Evolutionary conservation across 257 asterid species (phyloP).

Genomic region (Primulina huaijiensis): DNA sequence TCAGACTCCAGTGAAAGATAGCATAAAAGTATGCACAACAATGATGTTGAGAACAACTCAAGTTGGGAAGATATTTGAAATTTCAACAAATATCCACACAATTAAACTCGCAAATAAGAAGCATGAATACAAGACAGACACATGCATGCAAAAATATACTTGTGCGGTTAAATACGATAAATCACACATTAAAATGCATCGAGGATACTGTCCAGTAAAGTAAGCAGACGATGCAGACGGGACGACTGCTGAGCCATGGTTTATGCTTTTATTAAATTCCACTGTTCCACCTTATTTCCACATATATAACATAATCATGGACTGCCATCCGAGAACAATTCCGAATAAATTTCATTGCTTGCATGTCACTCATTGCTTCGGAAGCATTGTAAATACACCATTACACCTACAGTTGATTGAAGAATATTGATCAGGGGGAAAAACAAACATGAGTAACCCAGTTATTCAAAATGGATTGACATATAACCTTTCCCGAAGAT

Average conservation of each 20-base stretch:
- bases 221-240: constrained; percentile 89
- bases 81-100: constrained; percentile 5
- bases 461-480: background rate
- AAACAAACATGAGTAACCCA: background rate
- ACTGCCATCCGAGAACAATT: constrained; percentile 28
- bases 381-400: constrained; percentile 28
- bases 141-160: background rate
- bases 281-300: constrained; percentile 31
- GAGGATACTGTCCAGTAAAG: constrained; percentile 97
- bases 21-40: background rate
- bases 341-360: constrained; percentile 29
- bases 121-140: background rate
- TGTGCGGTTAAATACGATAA: constrained; percentile 11
- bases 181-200: constrained; percentile 1
- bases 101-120: background rate
- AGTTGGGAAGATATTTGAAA: background rate
- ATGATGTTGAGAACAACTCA: background rate
- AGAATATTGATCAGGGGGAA: constrained; percentile 18
- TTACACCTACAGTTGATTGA: constrained; percentile 25
- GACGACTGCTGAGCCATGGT: constrained; percentile 97
- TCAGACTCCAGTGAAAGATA: background rate
- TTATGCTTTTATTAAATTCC: constrained; percentile 29
- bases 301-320: constrained; percentile 26
- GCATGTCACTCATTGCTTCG: constrained; percentile 34
- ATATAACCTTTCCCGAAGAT: background rate